phyloP scores from a whole-genome alignment of 1,284 basidiomycete species.

The Grifola frondosa region DNA sequence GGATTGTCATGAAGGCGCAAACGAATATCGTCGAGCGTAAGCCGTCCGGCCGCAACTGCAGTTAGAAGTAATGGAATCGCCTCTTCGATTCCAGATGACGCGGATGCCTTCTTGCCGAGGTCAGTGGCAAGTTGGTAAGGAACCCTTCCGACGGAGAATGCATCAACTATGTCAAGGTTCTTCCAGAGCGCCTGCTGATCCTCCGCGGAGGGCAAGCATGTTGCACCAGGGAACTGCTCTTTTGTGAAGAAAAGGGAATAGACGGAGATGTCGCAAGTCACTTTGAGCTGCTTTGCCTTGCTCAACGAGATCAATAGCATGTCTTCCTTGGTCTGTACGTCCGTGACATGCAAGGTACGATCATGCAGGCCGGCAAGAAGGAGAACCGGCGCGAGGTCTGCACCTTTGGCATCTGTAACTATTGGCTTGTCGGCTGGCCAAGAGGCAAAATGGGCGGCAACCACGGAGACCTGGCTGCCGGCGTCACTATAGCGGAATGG shows the following conservation, averaged over 20 bases:
- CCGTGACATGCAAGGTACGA: conserved; percentile 91
- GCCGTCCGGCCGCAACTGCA: conserved; percentile 78
- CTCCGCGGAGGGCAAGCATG: conserved; percentile 70
- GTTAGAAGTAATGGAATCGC: conserved; percentile 86
- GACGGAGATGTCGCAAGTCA: conserved; percentile 95
- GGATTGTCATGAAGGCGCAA: conserved; percentile 89
- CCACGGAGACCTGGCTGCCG: conserved; percentile 53
- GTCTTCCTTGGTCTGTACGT: conserved; percentile 88
- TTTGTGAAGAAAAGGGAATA: conserved; percentile 90
- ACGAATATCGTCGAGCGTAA: conserved; percentile 85
- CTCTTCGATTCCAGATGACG: conserved; percentile 86
- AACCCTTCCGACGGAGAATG: conserved; percentile 85
- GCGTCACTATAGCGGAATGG: conserved; percentile 65
- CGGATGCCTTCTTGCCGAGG: conserved; percentile 63
- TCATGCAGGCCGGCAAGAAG: conserved; percentile 91
- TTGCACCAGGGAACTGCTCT: conserved; percentile 69
- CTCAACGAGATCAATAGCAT: conserved; percentile 89
- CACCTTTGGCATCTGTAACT: conserved; percentile 90
- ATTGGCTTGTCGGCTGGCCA: conserved; percentile 95
- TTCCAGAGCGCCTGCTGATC: conserved; percentile 91
- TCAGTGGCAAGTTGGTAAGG: conserved; percentile 81
- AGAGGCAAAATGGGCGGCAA: conserved; percentile 86
- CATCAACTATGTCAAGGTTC: conserved; percentile 84
- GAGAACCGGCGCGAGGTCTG: conserved; percentile 91
- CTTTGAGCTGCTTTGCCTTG: conserved; percentile 92